A percentile compares a stretch with the other conserved stretches of the same genome.
phyloP scores from a whole-genome alignment of 1,284 basidiomycete species.

The Polyporus tsugae region DNA sequence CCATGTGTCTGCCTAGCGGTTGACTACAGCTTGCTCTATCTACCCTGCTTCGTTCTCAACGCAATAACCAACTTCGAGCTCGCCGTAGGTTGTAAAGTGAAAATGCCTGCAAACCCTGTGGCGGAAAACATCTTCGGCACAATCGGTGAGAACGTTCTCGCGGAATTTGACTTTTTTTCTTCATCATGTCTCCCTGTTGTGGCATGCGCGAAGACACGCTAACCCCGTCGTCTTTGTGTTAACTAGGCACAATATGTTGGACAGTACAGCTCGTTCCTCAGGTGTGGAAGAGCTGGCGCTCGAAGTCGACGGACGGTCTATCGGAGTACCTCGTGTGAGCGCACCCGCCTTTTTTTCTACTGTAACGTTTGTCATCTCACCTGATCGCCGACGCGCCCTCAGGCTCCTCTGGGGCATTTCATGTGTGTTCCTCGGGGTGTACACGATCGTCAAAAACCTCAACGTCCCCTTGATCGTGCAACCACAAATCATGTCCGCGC shows the following conservation, averaged over 20 bases:
- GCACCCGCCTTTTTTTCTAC: background rate
- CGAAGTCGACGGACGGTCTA: conserved; percentile 77
- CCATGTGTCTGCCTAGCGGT: background rate
- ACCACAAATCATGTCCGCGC: conserved; percentile 75
- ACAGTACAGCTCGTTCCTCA: conserved; percentile 78
- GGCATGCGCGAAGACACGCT: background rate
- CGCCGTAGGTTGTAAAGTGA: background rate
- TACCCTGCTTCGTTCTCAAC: background rate
- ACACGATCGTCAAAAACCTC: conserved; percentile 70
- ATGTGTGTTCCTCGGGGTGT: conserved; percentile 73
- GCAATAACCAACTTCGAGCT: too few relatives aligned
- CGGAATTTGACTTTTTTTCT: background rate
- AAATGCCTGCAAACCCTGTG: conserved; percentile 49
- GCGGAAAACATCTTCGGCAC: conserved; percentile 71
- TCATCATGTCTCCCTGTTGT: background rate
- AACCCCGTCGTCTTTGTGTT: background rate
- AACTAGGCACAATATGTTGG: conserved; percentile 72
- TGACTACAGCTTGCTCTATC: background rate
- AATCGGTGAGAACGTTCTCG: conserved; percentile 49
- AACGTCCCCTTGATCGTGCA: conserved; percentile 82
- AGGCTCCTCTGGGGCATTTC: conserved; percentile 76
- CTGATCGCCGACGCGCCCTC: background rate
- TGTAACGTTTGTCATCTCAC: background rate
- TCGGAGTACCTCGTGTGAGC: conserved; percentile 73
- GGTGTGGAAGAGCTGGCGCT: conserved; percentile 78